Conservation (phyloP, 257 asterid species). For the Oldenlandia corymbosa region DNA sequence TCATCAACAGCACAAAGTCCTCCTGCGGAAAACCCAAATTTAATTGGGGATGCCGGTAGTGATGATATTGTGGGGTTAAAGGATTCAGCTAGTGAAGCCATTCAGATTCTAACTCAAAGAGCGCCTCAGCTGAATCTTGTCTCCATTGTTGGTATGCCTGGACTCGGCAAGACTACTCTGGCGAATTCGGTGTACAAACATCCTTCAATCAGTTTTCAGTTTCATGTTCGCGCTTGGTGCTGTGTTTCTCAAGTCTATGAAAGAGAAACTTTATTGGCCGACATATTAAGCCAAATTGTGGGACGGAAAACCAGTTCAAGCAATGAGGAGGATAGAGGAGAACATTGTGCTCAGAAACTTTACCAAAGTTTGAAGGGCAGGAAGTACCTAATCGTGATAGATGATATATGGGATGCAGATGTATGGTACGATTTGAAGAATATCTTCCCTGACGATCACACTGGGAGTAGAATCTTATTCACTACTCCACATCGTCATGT, state of each 20-base stretch:
- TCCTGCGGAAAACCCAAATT: too few species aligned
- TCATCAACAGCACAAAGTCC: not conserved
- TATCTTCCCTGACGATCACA: conserved; percentile 3
- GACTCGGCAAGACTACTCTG: conserved; percentile 34
- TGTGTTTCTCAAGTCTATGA: conserved; percentile 27
- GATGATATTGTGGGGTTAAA: conserved; percentile 19
- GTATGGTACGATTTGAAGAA: conserved; percentile 18
- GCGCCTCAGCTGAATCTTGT: conserved; percentile 3
- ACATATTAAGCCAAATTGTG: conserved; percentile 3
- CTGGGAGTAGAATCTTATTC: conserved; percentile 34
- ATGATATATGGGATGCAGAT: conserved; percentile 36
- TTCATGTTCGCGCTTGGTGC: conserved; percentile 22
- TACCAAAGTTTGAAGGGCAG: conserved; percentile 3
- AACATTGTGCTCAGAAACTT: not conserved
- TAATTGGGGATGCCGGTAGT: not conserved
- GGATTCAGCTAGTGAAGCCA: not conserved
- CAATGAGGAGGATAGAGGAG: not conserved
- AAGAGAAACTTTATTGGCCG: conserved; percentile 16
- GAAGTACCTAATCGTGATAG: conserved; percentile 8
- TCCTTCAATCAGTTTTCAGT: conserved; percentile 3
- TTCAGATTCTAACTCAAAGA: conserved; percentile 2
- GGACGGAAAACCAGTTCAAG: conserved; percentile 5
- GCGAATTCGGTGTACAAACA: conserved; percentile 25
- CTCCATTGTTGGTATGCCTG: conserved; percentile 34
- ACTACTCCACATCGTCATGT: conserved; percentile 20